Percentiles rank a stretch among this genome's conserved stretches.
phyloP scores from a whole-genome alignment of 1,284 basidiomycete species.

The Rhodotorula sp. region DNA sequence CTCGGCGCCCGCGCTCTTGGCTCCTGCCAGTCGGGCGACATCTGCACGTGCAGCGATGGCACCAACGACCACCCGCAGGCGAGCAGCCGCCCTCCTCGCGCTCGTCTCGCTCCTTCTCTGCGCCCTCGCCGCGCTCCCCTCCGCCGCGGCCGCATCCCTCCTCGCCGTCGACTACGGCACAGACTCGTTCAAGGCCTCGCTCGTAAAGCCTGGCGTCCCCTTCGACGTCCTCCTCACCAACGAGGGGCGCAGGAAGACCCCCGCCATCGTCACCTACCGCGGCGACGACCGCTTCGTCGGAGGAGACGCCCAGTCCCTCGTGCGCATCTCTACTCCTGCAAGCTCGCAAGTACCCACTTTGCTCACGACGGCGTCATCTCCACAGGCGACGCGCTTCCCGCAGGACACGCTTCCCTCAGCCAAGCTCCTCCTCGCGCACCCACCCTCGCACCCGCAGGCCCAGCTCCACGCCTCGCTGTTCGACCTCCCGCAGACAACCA shows the following conservation, averaged over 20 bases:
- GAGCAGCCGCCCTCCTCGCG: not conserved
- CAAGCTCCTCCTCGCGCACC: conserved; percentile 82
- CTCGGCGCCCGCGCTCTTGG: too few relatives aligned
- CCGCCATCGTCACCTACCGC: conserved; percentile 84
- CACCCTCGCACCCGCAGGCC: conserved; percentile 61
- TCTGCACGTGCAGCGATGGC: not conserved
- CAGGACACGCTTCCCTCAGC: conserved; percentile 80
- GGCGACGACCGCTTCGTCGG: conserved; percentile 84
- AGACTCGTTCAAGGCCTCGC: conserved; percentile 92
- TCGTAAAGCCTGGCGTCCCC: conserved; percentile 93
- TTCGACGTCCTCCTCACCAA: conserved; percentile 96
- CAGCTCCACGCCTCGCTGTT: conserved; percentile 64
- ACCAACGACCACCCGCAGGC: not conserved
- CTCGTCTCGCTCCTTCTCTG: not conserved
- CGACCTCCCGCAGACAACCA: conserved; percentile 62
- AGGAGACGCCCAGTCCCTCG: conserved; percentile 79
- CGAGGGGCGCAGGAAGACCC: conserved; percentile 95
- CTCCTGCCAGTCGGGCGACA: not conserved
- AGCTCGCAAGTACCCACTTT: too few relatives aligned
- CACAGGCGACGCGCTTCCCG: conserved; percentile 81
- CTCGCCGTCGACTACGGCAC: conserved; percentile 95
- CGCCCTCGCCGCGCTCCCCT: conserved; percentile 33
- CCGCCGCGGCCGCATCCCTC: conserved; percentile 54
- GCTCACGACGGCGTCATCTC: not conserved
- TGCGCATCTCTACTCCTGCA: conserved; percentile 55